These are phyloP conservation scores for Stephania yunnanensis DNA, from an alignment of 164 flowering plant species.

Conservation along the genomic window DNA sequence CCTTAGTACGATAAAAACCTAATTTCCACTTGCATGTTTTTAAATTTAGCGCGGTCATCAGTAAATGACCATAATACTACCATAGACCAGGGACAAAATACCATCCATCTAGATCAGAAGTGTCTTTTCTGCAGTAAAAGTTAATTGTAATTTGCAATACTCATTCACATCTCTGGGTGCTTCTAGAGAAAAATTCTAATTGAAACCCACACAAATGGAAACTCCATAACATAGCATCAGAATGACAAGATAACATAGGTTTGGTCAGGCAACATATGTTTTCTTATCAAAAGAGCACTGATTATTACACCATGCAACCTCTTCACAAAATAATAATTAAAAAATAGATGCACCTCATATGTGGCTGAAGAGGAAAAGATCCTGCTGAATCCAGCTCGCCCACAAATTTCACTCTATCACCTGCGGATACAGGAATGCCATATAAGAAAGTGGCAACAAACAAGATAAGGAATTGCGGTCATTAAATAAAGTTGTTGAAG, in stretches of 20 bases:
- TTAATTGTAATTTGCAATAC: neutral
- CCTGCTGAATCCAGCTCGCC: slow-evolving; percentile 39
- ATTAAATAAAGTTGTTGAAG: neutral
- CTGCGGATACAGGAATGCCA: slow-evolving; percentile 27
- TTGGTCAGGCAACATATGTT: neutral
- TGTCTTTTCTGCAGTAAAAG: neutral
- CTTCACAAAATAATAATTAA: neutral
- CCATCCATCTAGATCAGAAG: neutral
- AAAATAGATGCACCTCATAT: slow-evolving; percentile 37
- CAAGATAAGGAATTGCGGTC: neutral
- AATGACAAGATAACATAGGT: neutral
- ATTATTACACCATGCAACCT: too few relatives aligned
- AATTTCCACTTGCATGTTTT: neutral
- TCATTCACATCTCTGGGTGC: neutral
- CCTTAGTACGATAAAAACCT: neutral
- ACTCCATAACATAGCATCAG: neutral
- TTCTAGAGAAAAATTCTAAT: neutral
- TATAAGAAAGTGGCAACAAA: slow-evolving; percentile 8
- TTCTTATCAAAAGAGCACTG: neutral
- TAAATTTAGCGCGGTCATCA: too few relatives aligned
- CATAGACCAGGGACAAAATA: neutral
- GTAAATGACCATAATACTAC: neutral
- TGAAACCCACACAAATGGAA: neutral
- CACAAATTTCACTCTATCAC: slow-evolving; percentile 81
- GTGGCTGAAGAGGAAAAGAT: slow-evolving; percentile 32